These are phyloP conservation scores for Trichoderma asperelloides DNA, from an alignment of 495 filamentous ascomycete genomes.

Conservation along the genomic window DNA sequence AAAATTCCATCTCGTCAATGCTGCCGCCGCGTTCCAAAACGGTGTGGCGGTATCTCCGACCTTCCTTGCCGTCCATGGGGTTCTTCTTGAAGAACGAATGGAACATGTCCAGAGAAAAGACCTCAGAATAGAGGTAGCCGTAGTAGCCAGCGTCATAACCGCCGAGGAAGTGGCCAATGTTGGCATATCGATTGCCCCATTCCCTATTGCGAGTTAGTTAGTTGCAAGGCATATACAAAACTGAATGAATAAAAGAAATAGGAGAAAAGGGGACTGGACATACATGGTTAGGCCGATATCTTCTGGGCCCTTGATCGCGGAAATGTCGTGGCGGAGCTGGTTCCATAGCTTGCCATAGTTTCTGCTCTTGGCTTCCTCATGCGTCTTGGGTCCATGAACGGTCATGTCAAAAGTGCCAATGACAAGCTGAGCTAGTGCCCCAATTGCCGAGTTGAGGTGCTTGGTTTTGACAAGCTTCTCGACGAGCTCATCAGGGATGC, in stretches of 20 bases:
- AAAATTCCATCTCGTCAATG: conserved; percentile 64
- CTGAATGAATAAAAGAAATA: background rate
- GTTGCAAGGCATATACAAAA: background rate
- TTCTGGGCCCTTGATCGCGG: conserved; percentile 10
- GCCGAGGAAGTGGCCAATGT: conserved; percentile 57
- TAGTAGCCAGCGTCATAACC: conserved; percentile 58
- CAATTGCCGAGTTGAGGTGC: conserved; percentile 51
- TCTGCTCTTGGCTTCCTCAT: conserved; percentile 8
- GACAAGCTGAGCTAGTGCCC: conserved; percentile 26
- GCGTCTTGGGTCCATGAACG: conserved; percentile 8
- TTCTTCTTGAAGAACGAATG: conserved; percentile 62
- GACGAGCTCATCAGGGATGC: conserved; percentile 51
- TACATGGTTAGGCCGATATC: conserved; percentile 3
- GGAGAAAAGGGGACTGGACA: background rate
- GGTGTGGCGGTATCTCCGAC: conserved; percentile 61
- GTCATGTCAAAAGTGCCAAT: conserved; percentile 22
- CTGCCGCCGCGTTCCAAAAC: conserved; percentile 66
- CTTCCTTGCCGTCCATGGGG: conserved; percentile 60
- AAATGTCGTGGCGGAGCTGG: conserved; percentile 9
- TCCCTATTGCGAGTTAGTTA: conserved; percentile 1
- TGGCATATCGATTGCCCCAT: conserved; percentile 40
- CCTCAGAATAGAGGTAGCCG: conserved; percentile 49
- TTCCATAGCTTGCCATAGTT: conserved; percentile 10
- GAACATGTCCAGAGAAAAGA: conserved; percentile 75
- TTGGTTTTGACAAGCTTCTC: conserved; percentile 50